Conservation (phyloP, 1,139 yeast species). For the Suhomyces guaymorum region DNA sequence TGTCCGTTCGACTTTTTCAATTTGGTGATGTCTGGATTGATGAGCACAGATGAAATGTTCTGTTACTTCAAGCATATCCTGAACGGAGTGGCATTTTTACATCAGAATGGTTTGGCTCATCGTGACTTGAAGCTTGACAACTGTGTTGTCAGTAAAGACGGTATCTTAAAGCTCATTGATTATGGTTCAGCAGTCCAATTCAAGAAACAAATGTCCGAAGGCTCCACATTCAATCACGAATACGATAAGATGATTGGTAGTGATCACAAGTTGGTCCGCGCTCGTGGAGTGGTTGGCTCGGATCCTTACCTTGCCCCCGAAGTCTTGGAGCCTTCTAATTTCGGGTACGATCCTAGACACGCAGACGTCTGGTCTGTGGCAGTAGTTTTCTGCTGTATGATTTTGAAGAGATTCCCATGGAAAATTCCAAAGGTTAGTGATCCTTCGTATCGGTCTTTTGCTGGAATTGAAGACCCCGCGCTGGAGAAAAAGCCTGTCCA, state of each 20-base stretch:
- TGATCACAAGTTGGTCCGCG: constrained; percentile 32
- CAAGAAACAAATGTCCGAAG: constrained; percentile 29
- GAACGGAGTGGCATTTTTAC: constrained; percentile 62
- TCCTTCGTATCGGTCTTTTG: constrained; percentile 50
- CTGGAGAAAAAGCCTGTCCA: constrained; percentile 6
- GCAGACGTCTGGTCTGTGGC: constrained; percentile 82
- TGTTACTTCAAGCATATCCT: constrained; percentile 73
- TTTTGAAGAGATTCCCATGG: constrained; percentile 75
- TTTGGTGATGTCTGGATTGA: constrained; percentile 70
- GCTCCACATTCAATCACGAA: constrained; percentile 10
- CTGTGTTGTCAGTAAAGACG: constrained; percentile 64
- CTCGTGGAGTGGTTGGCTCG: constrained; percentile 76
- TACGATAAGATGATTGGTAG: constrained; percentile 23
- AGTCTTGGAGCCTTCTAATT: constrained; percentile 48
- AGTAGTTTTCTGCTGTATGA: constrained; percentile 74
- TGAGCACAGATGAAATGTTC: constrained; percentile 56
- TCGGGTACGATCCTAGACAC: constrained; percentile 66
- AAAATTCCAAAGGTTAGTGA: constrained; percentile 65
- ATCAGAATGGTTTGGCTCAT: constrained; percentile 70
- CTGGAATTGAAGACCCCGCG: constrained; percentile 22
- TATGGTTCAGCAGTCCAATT: constrained; percentile 77
- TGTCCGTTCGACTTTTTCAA: constrained; percentile 76
- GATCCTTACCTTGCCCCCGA: constrained; percentile 85
- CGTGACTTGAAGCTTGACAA: constrained; percentile 76
- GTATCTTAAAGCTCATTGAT: constrained; percentile 70